These are phyloP conservation scores for Jimgerdemannia lactiflua DNA, from an alignment of 192 early-diverging fungal genomes.

Conservation along the genomic window DNA sequence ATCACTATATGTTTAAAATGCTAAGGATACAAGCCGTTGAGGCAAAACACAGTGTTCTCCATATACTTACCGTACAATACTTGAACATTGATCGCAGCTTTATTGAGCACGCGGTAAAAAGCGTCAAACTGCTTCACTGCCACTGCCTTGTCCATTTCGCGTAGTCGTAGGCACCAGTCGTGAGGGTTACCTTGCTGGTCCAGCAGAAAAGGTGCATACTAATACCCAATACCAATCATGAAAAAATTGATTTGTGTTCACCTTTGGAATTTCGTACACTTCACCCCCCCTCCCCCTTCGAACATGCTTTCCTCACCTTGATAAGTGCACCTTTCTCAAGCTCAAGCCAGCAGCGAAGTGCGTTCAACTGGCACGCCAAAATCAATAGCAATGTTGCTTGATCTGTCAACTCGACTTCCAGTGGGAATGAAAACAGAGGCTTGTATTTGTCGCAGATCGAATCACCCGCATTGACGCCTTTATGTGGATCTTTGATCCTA, in stretches of 20 bases:
- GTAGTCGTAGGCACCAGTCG: conserved; percentile 38
- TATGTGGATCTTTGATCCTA: neutral
- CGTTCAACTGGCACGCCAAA: conserved; percentile 35
- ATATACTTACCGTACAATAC: conserved; percentile 11
- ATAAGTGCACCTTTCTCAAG: conserved; percentile 34
- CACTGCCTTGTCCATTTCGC: conserved; percentile 13
- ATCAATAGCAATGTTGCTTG: conserved; percentile 18
- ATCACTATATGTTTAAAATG: conserved; percentile 17
- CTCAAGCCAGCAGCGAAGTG: conserved; percentile 41
- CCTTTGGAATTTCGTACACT: too few species aligned
- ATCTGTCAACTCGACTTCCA: conserved; percentile 14
- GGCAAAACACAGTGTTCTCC: too few species aligned
- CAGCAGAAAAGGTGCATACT: conserved; percentile 40
- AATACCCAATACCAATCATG: neutral
- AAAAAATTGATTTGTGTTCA: neutral
- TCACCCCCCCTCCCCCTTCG: too few species aligned
- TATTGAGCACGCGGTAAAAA: conserved; percentile 34
- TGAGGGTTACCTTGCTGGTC: conserved; percentile 27
- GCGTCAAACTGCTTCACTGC: conserved; percentile 37
- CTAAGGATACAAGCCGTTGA: too few species aligned
- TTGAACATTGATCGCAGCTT: conserved; percentile 28
- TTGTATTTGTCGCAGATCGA: conserved; percentile 16
- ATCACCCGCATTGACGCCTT: neutral
- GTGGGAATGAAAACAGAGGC: conserved; percentile 22
- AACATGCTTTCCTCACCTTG: conserved; percentile 21